A percentile compares a stretch with the other conserved stretches of the same genome.
phyloP scores from a whole-genome alignment of 495 filamentous ascomycete species.

The Podospora sp. region DNA sequence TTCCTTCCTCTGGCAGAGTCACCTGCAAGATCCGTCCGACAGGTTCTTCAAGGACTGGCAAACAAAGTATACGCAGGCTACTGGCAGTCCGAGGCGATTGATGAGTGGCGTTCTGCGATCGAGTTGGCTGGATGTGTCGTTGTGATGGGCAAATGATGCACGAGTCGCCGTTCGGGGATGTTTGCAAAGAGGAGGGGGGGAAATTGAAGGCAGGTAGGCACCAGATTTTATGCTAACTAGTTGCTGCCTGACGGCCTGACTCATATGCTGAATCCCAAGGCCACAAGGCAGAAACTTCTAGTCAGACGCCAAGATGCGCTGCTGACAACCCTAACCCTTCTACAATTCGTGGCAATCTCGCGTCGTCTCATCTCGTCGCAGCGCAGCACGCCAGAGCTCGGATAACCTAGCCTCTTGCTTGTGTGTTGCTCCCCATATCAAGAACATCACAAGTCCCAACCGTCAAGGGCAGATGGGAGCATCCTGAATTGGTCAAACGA shows the following conservation, averaged over 20 bases:
- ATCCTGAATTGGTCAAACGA: too few relatives aligned
- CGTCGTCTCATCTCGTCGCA: too few relatives aligned
- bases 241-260: not conserved
- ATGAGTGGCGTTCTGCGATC: constrained; percentile 10
- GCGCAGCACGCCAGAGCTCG: too few relatives aligned
- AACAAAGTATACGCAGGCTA: constrained; percentile 23
- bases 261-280: not conserved
- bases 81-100: constrained; percentile 21
- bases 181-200: constrained; percentile 10
- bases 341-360: too few relatives aligned
- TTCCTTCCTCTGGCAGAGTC: constrained; percentile 6
- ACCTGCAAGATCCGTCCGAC: constrained; percentile 3
- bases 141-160: not conserved
- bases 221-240: constrained; percentile 6
- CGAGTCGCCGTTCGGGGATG: not conserved
- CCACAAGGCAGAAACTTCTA: constrained; percentile 5
- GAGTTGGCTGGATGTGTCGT: constrained; percentile 12
- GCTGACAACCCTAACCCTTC: not conserved
- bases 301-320: not conserved
- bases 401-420: too few relatives aligned
- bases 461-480: too few relatives aligned
- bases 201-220: not conserved
- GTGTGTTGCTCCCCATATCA: too few relatives aligned
- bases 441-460: too few relatives aligned
- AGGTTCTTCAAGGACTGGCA: not conserved